A percentile compares a stretch with the other conserved stretches of the same genome.
phyloP scores from a whole-genome alignment of 2,329 filamentous ascomycete genomes.

The Botrytis byssoidea region DNA sequence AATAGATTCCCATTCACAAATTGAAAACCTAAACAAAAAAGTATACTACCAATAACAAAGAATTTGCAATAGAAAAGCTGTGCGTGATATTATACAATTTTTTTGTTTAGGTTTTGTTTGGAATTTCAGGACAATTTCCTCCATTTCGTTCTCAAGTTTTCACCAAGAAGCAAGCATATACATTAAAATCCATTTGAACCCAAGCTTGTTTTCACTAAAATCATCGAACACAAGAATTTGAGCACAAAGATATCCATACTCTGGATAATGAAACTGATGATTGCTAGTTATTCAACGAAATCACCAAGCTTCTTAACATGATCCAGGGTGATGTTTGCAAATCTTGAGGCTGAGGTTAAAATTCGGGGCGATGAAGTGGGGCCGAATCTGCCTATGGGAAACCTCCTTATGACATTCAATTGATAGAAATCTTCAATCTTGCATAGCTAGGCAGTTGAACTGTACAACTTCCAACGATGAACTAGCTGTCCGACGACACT shows the following conservation, averaged over 20 bases:
- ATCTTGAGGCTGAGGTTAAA: neutral
- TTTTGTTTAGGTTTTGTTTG: slow-evolving; percentile 39
- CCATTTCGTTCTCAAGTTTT: slow-evolving; percentile 35
- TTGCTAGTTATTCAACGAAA: slow-evolving; percentile 29
- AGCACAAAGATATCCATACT: slow-evolving; percentile 40
- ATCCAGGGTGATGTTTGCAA: neutral
- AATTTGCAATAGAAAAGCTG: slow-evolving; percentile 33
- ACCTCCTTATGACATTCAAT: neutral
- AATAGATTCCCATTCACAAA: neutral
- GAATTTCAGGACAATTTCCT: slow-evolving; percentile 38
- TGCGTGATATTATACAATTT: slow-evolving; percentile 38
- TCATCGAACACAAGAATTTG: slow-evolving; percentile 40
- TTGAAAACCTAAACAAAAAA: neutral
- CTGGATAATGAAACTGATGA: slow-evolving; percentile 39
- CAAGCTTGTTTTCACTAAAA: slow-evolving; percentile 39
- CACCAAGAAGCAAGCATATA: slow-evolving; percentile 33
- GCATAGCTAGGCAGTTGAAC: neutral
- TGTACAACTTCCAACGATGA: neutral
- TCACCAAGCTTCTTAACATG: neutral
- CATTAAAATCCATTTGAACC: slow-evolving; percentile 46
- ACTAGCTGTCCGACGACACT: neutral
- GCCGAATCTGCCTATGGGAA: neutral
- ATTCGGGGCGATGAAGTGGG: neutral
- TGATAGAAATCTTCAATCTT: neutral
- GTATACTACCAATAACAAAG: neutral